Base-by-base conservation (phyloP, 768 basidiomycete genomes). In the Mrakia hoshinonis region DNA sequence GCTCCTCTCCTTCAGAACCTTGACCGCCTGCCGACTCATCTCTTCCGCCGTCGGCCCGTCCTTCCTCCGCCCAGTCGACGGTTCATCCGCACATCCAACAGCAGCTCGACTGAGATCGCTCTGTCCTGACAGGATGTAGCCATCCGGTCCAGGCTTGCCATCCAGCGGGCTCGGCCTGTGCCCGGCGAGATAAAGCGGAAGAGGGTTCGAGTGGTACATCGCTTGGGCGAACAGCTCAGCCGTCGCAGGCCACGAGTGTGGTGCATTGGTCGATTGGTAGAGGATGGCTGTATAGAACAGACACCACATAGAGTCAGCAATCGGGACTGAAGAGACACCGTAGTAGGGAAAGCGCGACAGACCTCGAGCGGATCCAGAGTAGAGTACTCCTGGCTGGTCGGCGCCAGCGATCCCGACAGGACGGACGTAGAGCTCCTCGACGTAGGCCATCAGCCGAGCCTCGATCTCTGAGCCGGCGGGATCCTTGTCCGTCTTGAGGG, bases 41-140 rank as follows among this genome's bases (percentile, higher is more conserved):
- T 48, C 46, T 29, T 69, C 46, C 2, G 68, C 68, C 11, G 58
- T 22, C 3, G 46, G 43, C 4, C 55, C 55, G 38, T 48, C 61
- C 36, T 15, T 7, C 9, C n/a, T 26, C 39, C 48, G 20, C 18
- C 26, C 29, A 20, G 54, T 29, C 11, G 54, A 64, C 5, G 73
- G 74, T 1, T 18, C 36, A 43, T 75, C 74, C 18, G 74, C 74
- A 55, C 74, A 75, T 26, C 60, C 55, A 3, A 75, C 72, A 20
- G 72, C 74, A n/a, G 68, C 55, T 49, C 74, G 67, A 34, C 58
- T 54, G 15, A 75, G 66, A 46, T 75, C 72, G 18, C 34, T n/a
- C 31, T 75, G 74, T 5, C 73, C 69, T 18, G 55, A 58, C 6
- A n/a, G 49, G n/a, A 60, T 38, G 36, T 18, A 61, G 46, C 58